phyloP scores from a whole-genome alignment of 768 basidiomycete genomes.

The Mycena floridula region DNA sequence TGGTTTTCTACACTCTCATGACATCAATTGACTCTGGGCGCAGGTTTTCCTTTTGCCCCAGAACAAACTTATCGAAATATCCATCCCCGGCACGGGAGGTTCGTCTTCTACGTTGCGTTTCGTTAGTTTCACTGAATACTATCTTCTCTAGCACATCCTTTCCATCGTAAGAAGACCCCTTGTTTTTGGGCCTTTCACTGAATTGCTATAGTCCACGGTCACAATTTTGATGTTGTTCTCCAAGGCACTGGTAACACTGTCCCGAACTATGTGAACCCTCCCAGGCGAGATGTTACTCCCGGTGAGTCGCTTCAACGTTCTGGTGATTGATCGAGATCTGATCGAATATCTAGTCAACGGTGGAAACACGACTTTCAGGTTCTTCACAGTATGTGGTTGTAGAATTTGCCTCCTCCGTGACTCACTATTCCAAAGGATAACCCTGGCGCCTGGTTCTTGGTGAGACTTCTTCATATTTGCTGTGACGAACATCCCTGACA shows the following conservation, averaged over 20 bases:
- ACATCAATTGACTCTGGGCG: constrained; percentile 6
- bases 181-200: not conserved
- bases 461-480: no score
- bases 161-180: no score
- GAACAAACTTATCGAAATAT: constrained; percentile 41
- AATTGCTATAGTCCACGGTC: no score
- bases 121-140: no score
- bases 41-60: constrained; percentile 27
- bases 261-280: constrained; percentile 23
- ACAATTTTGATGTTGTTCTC: not conserved
- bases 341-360: constrained; percentile 19
- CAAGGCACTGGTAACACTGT: constrained; percentile 27
- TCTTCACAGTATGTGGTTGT: constrained; percentile 15
- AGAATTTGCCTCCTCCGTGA: not conserved
- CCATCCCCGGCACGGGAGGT: constrained; percentile 36
- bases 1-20: no score
- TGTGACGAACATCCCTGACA: no score
- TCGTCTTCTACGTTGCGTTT: no score
- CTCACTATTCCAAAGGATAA: constrained; percentile 39
- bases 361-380: constrained; percentile 29
- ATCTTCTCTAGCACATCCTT: constrained; percentile 25
- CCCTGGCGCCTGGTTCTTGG: constrained; percentile 54
- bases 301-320: constrained; percentile 11
- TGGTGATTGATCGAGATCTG: no score
- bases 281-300: constrained; percentile 14